Conservation (phyloP, 2,329 filamentous ascomycete genomes). For the Clonostachys solani region DNA sequence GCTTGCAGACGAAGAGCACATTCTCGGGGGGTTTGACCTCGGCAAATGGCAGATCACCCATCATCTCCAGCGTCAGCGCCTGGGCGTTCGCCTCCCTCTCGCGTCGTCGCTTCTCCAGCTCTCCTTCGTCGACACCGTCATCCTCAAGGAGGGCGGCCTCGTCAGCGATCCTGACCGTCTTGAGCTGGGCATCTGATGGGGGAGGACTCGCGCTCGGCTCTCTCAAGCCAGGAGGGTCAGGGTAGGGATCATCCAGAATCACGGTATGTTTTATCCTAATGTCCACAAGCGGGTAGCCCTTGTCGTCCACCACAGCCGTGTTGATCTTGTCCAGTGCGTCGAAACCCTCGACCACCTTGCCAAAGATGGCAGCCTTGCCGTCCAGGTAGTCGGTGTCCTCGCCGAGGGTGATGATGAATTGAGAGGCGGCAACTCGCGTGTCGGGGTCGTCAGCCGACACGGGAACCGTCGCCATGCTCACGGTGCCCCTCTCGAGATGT, state of each 20-base stretch:
- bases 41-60: slow-evolving; percentile 94
- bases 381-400: slow-evolving; percentile 88
- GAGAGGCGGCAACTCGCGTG: slow-evolving; percentile 76
- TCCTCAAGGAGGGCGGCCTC: slow-evolving; percentile 79
- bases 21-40: slow-evolving; percentile 98
- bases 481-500: slow-evolving; percentile 83
- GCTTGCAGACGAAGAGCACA: slow-evolving; percentile 95
- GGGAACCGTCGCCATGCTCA: slow-evolving; percentile 94
- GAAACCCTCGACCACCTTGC: slow-evolving; percentile 92
- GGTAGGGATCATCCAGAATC: slow-evolving; percentile 86
- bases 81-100: slow-evolving; percentile 92
- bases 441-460: slow-evolving; percentile 76
- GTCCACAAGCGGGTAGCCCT: slow-evolving; percentile 84
- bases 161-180: slow-evolving; percentile 86
- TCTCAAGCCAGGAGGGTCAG: slow-evolving; percentile 71
- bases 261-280: slow-evolving; percentile 93
- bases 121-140: slow-evolving; percentile 69
- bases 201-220: slow-evolving; percentile 77
- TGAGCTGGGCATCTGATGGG: slow-evolving; percentile 79
- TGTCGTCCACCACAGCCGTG: slow-evolving; percentile 78
- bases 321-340: slow-evolving; percentile 94
- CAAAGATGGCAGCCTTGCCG: slow-evolving; percentile 91
- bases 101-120: slow-evolving; percentile 71
- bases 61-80: slow-evolving; percentile 93
- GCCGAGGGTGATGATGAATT: slow-evolving; percentile 90